A percentile compares a stretch with the other conserved stretches of the same genome.
These are phyloP conservation scores for Stemphylium beticola DNA, from an alignment of 2,329 filamentous ascomycete species.

Conservation along the genomic window DNA sequence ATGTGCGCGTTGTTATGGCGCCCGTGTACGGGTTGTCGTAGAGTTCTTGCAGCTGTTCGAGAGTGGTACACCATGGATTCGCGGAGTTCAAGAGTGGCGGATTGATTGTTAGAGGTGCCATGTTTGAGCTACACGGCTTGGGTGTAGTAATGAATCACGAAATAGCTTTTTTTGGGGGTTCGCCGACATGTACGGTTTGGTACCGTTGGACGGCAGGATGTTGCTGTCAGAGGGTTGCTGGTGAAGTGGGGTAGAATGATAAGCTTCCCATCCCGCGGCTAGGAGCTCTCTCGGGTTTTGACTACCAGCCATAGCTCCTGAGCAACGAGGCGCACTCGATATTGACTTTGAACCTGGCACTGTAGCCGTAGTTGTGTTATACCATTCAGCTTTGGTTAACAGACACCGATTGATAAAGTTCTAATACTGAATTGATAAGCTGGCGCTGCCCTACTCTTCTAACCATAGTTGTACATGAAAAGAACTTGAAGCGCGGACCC, in stretches of 20 bases:
- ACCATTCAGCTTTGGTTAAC: no score
- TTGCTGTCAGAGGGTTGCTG: neutral
- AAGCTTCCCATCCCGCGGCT: no score
- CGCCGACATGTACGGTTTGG: neutral
- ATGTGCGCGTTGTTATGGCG: slow-evolving; percentile 76
- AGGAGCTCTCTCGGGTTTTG: no score
- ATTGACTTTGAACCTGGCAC: no score
- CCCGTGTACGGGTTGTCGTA: slow-evolving; percentile 69
- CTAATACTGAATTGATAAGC: neutral
- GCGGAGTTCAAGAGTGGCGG: slow-evolving; percentile 77
- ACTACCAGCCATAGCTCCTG: no score
- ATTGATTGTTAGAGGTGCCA: slow-evolving; percentile 57
- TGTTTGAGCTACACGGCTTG: neutral
- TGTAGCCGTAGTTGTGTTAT: no score
- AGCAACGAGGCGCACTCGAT: no score
- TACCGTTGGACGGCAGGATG: neutral
- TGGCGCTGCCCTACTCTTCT: neutral
- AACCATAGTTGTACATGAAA: slow-evolving; percentile 1
- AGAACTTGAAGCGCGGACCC: neutral
- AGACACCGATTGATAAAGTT: neutral
- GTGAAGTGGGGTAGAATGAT: slow-evolving; percentile 1
- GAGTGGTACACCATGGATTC: slow-evolving; percentile 75
- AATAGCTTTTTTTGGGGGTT: neutral
- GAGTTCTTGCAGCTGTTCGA: slow-evolving; percentile 65
- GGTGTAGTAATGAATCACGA: neutral